A percentile compares a stretch with the other conserved stretches of the same genome.
phyloP scores from a whole-genome alignment of 495 filamentous ascomycete genomes.

The Aspergillus mulundensis region DNA sequence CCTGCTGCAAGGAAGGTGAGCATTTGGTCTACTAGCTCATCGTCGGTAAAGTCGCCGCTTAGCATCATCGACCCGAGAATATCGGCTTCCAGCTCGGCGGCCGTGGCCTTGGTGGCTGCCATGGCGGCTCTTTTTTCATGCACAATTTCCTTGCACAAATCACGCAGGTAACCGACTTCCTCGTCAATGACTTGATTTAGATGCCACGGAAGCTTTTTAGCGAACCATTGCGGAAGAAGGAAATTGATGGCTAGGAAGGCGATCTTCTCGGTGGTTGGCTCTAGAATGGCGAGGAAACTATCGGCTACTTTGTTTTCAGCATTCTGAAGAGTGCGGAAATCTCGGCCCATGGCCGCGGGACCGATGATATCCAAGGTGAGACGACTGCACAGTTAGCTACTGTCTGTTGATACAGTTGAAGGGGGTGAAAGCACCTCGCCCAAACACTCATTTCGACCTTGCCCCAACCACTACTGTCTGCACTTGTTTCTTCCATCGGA shows the following conservation, averaged over 20 bases:
- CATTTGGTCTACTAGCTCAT: constrained; percentile 51
- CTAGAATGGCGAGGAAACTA: constrained; percentile 59
- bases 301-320: constrained; percentile 58
- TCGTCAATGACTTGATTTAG: constrained; percentile 58
- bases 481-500: constrained; percentile 37
- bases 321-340: constrained; percentile 68
- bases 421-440: constrained; percentile 43
- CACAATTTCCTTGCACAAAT: constrained; percentile 63
- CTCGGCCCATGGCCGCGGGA: constrained; percentile 70
- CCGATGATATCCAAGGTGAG: constrained; percentile 88
- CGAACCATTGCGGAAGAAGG: constrained; percentile 43
- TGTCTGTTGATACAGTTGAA: background rate
- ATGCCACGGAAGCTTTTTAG: constrained; percentile 57
- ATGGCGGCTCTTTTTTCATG: constrained; percentile 52
- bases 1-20: constrained; percentile 52
- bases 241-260: constrained; percentile 46
- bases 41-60: constrained; percentile 53
- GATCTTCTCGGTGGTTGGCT: constrained; percentile 46
- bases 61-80: constrained; percentile 57
- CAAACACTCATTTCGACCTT: constrained; percentile 66
- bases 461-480: constrained; percentile 34
- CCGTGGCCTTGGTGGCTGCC: constrained; percentile 53
- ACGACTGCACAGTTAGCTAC: constrained; percentile 40
- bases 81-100: constrained; percentile 58
- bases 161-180: constrained; percentile 57